Base-by-base conservation (phyloP, 345 rosid genomes). In the Pugionium dolabratum region DNA sequence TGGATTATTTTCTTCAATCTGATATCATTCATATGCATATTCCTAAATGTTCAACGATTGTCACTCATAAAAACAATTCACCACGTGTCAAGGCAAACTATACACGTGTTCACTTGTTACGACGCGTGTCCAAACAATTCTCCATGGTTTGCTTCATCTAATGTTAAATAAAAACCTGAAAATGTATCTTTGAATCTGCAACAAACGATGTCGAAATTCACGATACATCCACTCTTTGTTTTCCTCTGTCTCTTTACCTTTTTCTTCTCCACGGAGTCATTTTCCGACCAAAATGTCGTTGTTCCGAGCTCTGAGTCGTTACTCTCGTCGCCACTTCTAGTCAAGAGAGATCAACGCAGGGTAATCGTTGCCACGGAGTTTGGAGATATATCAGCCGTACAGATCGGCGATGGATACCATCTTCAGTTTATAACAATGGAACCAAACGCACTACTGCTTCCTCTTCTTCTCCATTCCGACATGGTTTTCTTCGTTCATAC, bases 401-500 rank as follows among this genome's bases (percentile, higher is more conserved):
- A 71, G 7, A 53, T 94, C 66, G 72, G 63, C 1, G 77, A 65
- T 65, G 62, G 28, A 29, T 79, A 67, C 55, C 81, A 80, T 74
- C 78, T 94, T 46, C 86, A 87, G 55, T 88, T 94, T 78, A 73
- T 90, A 71, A 88, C 93, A 2, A 43, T 94, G 79, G 88, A 90
- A 54, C 95, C 96, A 8, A 84, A 81, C 65, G 75, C 91, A 11
- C 77, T 94, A 25, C 82, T 94, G 67, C 89, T 94, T 37, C 97
- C 99, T 2, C 92, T 87, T 27, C 75, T 86, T 60, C 88, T 94
- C 9, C 96, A 82, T 67, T 78, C 97, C 4, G 88, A 84, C 70
- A 85, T 88, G 96, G 91, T 94, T 34, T 73, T 88, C 45, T 94
- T 84, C 41, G 92, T 94, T 49, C 83, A 75, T 60, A 83, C 92